Evolutionary conservation across 805 yeast genomes (phyloP).

Genomic region (Komagataella pastoris): DNA sequence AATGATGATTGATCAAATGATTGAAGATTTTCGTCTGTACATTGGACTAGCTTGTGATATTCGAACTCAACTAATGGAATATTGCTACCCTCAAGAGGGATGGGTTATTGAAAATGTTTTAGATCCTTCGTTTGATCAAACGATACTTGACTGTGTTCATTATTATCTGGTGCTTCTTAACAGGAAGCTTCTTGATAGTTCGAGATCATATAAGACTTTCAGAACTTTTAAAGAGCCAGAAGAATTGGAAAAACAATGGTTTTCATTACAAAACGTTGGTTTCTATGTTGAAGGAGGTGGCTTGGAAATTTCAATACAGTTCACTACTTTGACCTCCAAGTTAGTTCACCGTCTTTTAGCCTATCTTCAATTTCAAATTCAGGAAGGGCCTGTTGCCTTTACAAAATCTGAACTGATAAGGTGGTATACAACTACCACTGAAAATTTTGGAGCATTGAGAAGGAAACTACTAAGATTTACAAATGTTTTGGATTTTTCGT

Average conservation of each 20-base stretch:
- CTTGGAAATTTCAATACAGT: conserved; percentile 66
- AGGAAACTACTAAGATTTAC: conserved; percentile 76
- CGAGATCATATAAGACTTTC: conserved; percentile 47
- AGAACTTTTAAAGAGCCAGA: conserved; percentile 88
- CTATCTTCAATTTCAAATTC: conserved; percentile 60
- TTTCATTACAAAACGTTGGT: conserved; percentile 64
- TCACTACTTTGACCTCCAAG: conserved; percentile 50
- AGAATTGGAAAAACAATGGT: conserved; percentile 74
- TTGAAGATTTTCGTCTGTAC: conserved; percentile 72
- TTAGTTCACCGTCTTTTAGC: conserved; percentile 55
- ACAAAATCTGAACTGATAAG: conserved; percentile 31
- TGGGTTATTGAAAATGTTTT: conserved; percentile 51
- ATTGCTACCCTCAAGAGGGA: conserved; percentile 42
- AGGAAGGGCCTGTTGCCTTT: conserved; percentile 36
- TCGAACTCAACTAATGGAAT: conserved; percentile 51
- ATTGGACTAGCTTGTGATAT: conserved; percentile 64
- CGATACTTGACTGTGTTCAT: conserved; percentile 60
- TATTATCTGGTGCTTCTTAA: conserved; percentile 61
- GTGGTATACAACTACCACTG: conserved; percentile 58
- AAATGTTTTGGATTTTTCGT: conserved; percentile 48
- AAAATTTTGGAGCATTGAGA: conserved; percentile 61
- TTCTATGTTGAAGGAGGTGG: conserved; percentile 72
- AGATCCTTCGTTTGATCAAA: conserved; percentile 47
- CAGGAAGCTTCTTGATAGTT: conserved; percentile 67
- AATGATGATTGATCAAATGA: conserved; percentile 93